Conservation (phyloP, 1,284 basidiomycete species). For the Lentinus polychrous region DNA sequence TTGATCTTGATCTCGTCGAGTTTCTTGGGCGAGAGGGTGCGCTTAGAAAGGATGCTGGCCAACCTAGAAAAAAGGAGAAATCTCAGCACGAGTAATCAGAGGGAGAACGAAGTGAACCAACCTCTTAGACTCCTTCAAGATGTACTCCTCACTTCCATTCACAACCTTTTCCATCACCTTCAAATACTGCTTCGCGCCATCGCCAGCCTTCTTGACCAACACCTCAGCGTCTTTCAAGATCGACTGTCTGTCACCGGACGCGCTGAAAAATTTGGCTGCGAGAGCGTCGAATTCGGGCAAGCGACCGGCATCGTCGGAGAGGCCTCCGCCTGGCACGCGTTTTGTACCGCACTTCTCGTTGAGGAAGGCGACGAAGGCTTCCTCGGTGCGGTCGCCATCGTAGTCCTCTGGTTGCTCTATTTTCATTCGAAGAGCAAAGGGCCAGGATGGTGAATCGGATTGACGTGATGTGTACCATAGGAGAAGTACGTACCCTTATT, state of each 20-base stretch:
- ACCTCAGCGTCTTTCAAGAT: conserved; percentile 57
- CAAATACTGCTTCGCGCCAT: conserved; percentile 76
- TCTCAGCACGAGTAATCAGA: neutral
- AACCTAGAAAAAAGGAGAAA: conserved; percentile 35
- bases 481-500: conserved; percentile 19
- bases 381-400: conserved; percentile 59
- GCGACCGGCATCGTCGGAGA: conserved; percentile 81
- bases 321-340: conserved; percentile 74
- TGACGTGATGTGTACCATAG: too few relatives aligned
- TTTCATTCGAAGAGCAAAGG: neutral
- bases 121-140: conserved; percentile 85
- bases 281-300: conserved; percentile 73
- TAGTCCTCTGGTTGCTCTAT: conserved; percentile 52
- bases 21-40: conserved; percentile 69
- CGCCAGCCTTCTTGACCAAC: conserved; percentile 40
- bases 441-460: neutral
- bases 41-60: conserved; percentile 66
- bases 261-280: conserved; percentile 72
- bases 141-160: conserved; percentile 67
- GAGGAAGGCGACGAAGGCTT: conserved; percentile 64
- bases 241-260: conserved; percentile 49
- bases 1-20: conserved; percentile 93
- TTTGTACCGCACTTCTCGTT: conserved; percentile 89
- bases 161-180: conserved; percentile 88
- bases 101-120: conserved; percentile 30